phyloP scores from a whole-genome alignment of 495 filamentous ascomycete species.

The Pseudevernia furfuracea region DNA sequence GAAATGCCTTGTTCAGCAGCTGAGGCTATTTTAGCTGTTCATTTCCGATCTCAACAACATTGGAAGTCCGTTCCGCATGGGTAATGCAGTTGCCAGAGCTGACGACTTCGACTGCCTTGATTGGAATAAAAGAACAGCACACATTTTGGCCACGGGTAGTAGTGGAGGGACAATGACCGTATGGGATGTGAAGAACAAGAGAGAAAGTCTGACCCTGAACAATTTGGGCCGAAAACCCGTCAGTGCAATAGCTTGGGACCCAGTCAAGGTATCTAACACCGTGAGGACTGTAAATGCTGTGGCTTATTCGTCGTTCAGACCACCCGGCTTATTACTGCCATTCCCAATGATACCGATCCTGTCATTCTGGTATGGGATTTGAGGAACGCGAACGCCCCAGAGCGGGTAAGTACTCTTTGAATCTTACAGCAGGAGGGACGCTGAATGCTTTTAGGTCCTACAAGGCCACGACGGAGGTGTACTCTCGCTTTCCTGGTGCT shows the following conservation, averaged over 20 bases:
- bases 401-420: slow-evolving; percentile 45
- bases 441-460: slow-evolving; percentile 46
- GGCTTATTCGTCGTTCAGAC: slow-evolving; percentile 37
- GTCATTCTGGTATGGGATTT: slow-evolving; percentile 91
- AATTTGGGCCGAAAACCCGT: slow-evolving; percentile 87
- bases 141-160: slow-evolving; percentile 92
- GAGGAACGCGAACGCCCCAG: slow-evolving; percentile 90
- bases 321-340: slow-evolving; percentile 87
- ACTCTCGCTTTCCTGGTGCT: slow-evolving; percentile 92
- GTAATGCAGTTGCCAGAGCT: slow-evolving; percentile 75
- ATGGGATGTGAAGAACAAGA: slow-evolving; percentile 97
- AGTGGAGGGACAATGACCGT: slow-evolving; percentile 94
- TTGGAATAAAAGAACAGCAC: slow-evolving; percentile 96
- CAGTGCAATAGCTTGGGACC: slow-evolving; percentile 95
- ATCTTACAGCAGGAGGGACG: not conserved
- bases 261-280: slow-evolving; percentile 53
- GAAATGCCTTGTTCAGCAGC: not conserved
- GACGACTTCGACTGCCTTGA: slow-evolving; percentile 93
- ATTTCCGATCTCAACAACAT: slow-evolving; percentile 90
- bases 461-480: slow-evolving; percentile 88
- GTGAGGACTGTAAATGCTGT: not conserved
- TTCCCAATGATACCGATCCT: slow-evolving; percentile 83
- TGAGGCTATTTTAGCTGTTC: slow-evolving; percentile 49
- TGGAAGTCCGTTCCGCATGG: slow-evolving; percentile 77
- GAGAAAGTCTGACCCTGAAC: slow-evolving; percentile 90